Evolutionary conservation across 148 eudicot genomes (phyloP), one percentile per base, ranked within the genome.

Genomic region (Oxyria digyna): DNA sequence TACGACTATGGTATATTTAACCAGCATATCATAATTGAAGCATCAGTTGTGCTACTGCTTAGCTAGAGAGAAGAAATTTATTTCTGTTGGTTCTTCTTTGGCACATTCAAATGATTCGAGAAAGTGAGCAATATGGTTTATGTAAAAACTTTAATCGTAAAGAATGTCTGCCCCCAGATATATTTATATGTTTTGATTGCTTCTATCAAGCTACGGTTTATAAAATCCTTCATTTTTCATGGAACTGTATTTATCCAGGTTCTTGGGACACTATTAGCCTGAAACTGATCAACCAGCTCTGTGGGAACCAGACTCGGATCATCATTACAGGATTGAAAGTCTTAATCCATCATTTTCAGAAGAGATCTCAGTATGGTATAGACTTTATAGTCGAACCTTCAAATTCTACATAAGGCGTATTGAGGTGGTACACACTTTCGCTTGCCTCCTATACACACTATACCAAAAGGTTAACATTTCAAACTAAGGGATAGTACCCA

Each of bases 251-350:
- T 62, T 77, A 74, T 41, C 69, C 83, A 94, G 99, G 80, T 94
- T 94, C 77, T 76, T 94, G 74, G 99, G 99, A 31, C 84, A 94
- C 78, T 88, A 88, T 74, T 93, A 81, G 81, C 96, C 99, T 37
- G 93, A 88, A 64, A 77, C 71, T 37, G 93, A 85, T 71, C 87
- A 81, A 74, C 89, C 99, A 15, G 84, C 96, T 50, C 82, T 91
- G 40, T 94, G 99, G 99, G 99, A 94, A 70, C 85, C 88, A 62
- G 85, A 85, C 75, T 85, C 96, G 70, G 91, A 87, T 77, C 93
- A 91, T 70, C 96, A 85, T 81, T 81, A 82, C 78, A 79, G 78
- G 73, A 77, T 85, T 72, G 91, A 93, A 69, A 81, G 86, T 75
- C 96, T 76, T 68, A 76, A 82, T 57, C 80, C 87, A 66, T 76